phyloP scores from a whole-genome alignment of 2,329 filamentous ascomycete species.

The Albifimbria verrucaria region DNA sequence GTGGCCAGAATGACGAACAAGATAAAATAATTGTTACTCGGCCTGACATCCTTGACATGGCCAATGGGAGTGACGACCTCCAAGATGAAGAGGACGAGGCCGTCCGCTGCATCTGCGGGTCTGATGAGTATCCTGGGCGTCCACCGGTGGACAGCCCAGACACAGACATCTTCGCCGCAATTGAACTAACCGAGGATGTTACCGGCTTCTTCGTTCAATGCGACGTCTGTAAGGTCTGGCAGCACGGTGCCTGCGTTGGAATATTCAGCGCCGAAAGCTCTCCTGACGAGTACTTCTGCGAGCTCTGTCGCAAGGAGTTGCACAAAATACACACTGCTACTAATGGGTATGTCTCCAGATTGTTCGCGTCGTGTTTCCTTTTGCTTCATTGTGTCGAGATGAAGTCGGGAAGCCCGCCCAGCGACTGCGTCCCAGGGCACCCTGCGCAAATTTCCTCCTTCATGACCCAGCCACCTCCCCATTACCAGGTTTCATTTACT shows the following conservation, averaged over 20 bases:
- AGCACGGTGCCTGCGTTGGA: conserved; percentile 95
- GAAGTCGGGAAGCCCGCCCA: too few relatives aligned
- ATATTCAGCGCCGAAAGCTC: conserved; percentile 92
- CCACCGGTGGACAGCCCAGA: conserved; percentile 61
- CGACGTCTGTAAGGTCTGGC: conserved; percentile 97
- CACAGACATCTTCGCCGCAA: conserved; percentile 53
- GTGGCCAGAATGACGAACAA: conserved; percentile 62
- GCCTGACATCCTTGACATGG: conserved; percentile 46
- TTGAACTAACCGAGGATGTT: conserved; percentile 74
- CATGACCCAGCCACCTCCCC: too few relatives aligned
- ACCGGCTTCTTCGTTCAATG: conserved; percentile 98
- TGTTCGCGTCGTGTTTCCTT: not conserved
- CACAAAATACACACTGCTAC: conserved; percentile 78
- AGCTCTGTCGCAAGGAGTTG: conserved; percentile 86
- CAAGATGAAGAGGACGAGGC: conserved; percentile 84
- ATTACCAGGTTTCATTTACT: conserved; percentile 31
- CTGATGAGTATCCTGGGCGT: conserved; percentile 90
- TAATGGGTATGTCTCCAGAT: conserved; percentile 71
- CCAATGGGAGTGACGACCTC: conserved; percentile 64
- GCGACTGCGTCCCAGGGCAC: too few relatives aligned
- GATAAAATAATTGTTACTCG: conserved; percentile 36
- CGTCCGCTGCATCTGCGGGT: conserved; percentile 91
- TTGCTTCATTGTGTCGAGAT: too few relatives aligned
- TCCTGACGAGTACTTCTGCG: conserved; percentile 97
- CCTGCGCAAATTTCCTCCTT: too few relatives aligned